Evolutionary conservation across 345 rosid genomes (phyloP).

Genomic region (Isatis tinctoria): DNA sequence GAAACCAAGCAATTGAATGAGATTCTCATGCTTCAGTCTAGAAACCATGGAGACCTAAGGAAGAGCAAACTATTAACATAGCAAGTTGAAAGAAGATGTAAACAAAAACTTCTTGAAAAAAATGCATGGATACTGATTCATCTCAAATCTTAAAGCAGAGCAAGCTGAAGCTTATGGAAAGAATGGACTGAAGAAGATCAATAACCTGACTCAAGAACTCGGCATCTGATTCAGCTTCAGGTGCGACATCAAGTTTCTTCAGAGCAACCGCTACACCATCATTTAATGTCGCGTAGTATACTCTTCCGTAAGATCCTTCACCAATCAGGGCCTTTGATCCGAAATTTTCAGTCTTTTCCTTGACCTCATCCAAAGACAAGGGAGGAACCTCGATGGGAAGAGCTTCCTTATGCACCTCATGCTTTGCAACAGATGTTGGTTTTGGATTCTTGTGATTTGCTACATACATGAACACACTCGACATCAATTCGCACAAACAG

Average conservation of each 20-base stretch:
- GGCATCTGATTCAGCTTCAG: slow-evolving; percentile 70
- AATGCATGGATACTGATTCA: neutral
- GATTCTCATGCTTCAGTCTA: slow-evolving; percentile 83
- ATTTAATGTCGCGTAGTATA: slow-evolving; percentile 64
- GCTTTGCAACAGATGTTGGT: slow-evolving; percentile 52
- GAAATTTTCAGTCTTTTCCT: slow-evolving; percentile 64
- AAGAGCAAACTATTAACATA: slow-evolving; percentile 2
- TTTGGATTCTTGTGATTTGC: slow-evolving; percentile 40
- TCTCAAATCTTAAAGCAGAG: neutral
- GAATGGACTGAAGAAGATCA: neutral
- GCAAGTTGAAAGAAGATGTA: slow-evolving; percentile 10
- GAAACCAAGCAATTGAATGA: slow-evolving; percentile 79
- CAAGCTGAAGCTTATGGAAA: neutral
- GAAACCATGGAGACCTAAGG: slow-evolving; percentile 89
- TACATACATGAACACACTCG: slow-evolving; percentile 13
- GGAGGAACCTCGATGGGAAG: slow-evolving; percentile 65
- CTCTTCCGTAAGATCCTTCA: slow-evolving; percentile 94
- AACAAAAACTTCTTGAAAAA: neutral
- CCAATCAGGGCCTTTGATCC: slow-evolving; percentile 69
- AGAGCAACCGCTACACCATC: slow-evolving; percentile 66
- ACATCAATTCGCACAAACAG: neutral
- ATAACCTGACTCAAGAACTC: slow-evolving; percentile 90
- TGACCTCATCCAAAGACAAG: slow-evolving; percentile 56
- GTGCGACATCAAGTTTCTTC: slow-evolving; percentile 71
- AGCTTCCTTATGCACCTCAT: slow-evolving; percentile 66